A percentile compares a stretch with the other conserved stretches of the same genome.
phyloP scores from a whole-genome alignment of 148 eudicot genomes.

The Rheum nobile region DNA sequence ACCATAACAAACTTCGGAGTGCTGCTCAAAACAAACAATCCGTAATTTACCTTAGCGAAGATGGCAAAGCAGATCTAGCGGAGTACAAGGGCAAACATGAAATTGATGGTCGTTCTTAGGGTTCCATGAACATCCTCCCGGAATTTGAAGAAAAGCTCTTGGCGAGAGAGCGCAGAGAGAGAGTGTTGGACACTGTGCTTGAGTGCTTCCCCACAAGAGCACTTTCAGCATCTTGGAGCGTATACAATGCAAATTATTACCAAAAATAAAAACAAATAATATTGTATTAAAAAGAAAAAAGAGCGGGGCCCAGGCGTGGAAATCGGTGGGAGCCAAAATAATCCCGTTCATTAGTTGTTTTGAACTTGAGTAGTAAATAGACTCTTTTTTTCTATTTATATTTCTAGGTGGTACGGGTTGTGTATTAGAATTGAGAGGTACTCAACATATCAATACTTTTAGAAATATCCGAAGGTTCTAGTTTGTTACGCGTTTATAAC shows the following conservation, averaged over 20 bases:
- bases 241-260: neutral
- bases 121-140: neutral
- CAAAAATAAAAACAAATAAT: neutral
- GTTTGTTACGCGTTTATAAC: too few relatives aligned
- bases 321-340: constrained; percentile 4
- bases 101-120: neutral
- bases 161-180: neutral
- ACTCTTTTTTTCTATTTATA: too few relatives aligned
- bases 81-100: neutral
- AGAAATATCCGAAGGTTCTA: too few relatives aligned
- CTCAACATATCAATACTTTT: too few relatives aligned
- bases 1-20: neutral
- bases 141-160: neutral
- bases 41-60: neutral
- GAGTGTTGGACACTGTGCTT: constrained; percentile 1
- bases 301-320: neutral
- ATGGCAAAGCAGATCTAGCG: neutral
- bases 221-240: neutral
- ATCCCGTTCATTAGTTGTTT: neutral
- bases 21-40: neutral
- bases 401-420: too few relatives aligned
- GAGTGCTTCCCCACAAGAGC: neutral
- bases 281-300: neutral
- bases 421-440: too few relatives aligned
- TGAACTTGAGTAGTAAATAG: too few relatives aligned